Evolutionary conservation across 2,329 filamentous ascomycete genomes (phyloP), one percentile per base, ranked within the genome.

Genomic region (Xylogone sp.): DNA sequence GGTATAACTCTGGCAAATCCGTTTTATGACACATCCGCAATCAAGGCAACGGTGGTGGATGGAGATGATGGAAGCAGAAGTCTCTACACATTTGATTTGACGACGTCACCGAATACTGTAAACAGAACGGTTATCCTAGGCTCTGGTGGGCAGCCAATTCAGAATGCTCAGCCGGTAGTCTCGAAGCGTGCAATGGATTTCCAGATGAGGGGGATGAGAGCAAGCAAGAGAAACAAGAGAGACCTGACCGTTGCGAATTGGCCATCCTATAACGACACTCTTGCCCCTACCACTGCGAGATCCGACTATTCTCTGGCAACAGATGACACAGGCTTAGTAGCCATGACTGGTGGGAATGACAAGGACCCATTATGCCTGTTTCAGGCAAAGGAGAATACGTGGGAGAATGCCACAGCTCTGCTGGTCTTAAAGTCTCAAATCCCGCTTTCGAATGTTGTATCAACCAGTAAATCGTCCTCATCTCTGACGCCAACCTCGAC

Each of bases 31-130:
- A 78, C 81, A 50, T 75, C 77, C 2, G 72, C 77, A 2, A 75
- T 85, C 45, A 81, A 86, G 62, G 82, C 81, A 21, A 75, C 83
- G 0, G 63, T 96, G 3, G 70, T 95, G n/a, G 73, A 75, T 12
- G 88, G 87, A 20, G 78, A 83, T 42, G 90, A 96, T 66, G 84
- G 80, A 22, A 92, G 87, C 68, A 92, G 89, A 65, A 82, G 86
- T 39, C 73, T 97, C 18, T 83, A 91, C 60, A 83, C 84, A 10
- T 96, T 94, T 60, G 84, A 96, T 64, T 79, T 91, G 70, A 78
- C 78, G 13, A 75, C 77, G 9, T 83, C 85, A 0, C 92, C 93
- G 2, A 96, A 95, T 64, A 70, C 74, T 6, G 88, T 96, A 43
- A 81, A 80, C 27, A 83, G 87, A 51, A 82, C 86, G 27, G 78